A percentile compares a stretch with the other conserved stretches of the same genome.
phyloP scores from a whole-genome alignment of 805 yeast species.

The Cyberlindnera maclurae region DNA sequence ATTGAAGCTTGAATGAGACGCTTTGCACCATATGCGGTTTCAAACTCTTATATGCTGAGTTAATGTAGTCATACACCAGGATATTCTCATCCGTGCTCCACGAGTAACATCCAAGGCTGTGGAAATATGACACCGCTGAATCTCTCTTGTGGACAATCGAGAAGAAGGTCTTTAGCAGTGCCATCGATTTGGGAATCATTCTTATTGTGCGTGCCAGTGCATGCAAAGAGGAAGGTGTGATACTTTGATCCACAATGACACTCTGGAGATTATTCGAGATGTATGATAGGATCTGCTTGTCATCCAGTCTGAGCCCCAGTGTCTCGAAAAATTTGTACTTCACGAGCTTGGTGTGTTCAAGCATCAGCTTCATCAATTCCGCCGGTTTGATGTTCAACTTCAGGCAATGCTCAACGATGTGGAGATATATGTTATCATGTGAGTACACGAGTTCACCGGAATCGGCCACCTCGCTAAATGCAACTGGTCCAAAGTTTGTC shows the following conservation, averaged over 20 bases:
- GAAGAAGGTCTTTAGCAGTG: conserved; percentile 10
- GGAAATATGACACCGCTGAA: neutral
- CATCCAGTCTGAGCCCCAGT: conserved; percentile 3
- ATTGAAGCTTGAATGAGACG: conserved; percentile 2
- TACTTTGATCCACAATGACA: conserved; percentile 10
- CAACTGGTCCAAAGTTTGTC: conserved; percentile 13
- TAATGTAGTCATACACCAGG: conserved; percentile 1
- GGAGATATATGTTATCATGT: conserved; percentile 9
- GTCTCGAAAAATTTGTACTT: conserved; percentile 14
- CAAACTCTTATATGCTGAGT: neutral
- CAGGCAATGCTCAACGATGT: conserved; percentile 4
- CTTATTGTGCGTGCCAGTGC: conserved; percentile 10
- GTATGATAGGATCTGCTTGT: conserved; percentile 6
- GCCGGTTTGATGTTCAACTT: conserved; percentile 5
- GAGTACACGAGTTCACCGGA: conserved; percentile 2
- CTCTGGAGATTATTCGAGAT: conserved; percentile 21
- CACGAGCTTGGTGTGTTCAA: conserved; percentile 11
- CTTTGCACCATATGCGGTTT: neutral
- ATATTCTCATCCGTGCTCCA: conserved; percentile 1
- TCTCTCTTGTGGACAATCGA: conserved; percentile 4
- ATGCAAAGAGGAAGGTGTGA: conserved; percentile 3
- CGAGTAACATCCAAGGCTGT: neutral
- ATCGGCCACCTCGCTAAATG: conserved; percentile 2
- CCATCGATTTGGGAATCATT: conserved; percentile 6
- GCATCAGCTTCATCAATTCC: conserved; percentile 14